Evolutionary conservation across 768 basidiomycete species (phyloP), one percentile per base, ranked within the genome.

Genomic region (Amanita phalloides): DNA sequence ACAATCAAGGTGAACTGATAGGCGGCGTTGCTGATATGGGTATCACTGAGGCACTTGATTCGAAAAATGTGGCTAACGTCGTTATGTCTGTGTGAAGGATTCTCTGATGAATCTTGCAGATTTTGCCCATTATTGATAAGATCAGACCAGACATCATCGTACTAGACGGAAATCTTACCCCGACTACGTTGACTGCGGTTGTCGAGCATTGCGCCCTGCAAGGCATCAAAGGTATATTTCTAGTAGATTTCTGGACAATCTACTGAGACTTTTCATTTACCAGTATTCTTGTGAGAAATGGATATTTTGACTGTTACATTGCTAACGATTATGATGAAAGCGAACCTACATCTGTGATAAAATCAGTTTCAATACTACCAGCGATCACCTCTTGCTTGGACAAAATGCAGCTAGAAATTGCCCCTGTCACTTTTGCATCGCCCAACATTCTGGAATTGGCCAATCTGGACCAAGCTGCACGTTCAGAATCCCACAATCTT

Each of bases 11-110:
- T 0, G 75, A 76, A 45, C 72, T 98, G 17, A 71, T 85, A 2
- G 78, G 79, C n/a, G 96, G 96, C 2, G 79, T 98, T 9, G 90
- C 96, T 13, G 94, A 96, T 61, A 98, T 97, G 90, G 77, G 74
- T 60, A 78, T 86, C 43, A 77, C 81, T 7, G 67, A 78, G 36
- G 58, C 62, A 1, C 61, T 90, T 49, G 65, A 70, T 21, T 68
- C 64, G 10, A 64, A 74, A n/a, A 60, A 64, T 58, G 82, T 84
- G 51, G 13, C 13, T 33, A 33, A 62, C 61, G 45, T 52, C 48
- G 42, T 21, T 50, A 53, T 17, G 6, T 33, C 3, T 3, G 21
- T 5, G 26, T 36, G 28, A 28, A 54, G 28, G 14, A n/a, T 37
- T 39, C n/a, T 20, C 28, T 33, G 13, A 49, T 35, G 21, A 3